Base-by-base conservation (phyloP, 225 moss, liverwort and hornwort species). In the Polytrichum commune region DNA sequence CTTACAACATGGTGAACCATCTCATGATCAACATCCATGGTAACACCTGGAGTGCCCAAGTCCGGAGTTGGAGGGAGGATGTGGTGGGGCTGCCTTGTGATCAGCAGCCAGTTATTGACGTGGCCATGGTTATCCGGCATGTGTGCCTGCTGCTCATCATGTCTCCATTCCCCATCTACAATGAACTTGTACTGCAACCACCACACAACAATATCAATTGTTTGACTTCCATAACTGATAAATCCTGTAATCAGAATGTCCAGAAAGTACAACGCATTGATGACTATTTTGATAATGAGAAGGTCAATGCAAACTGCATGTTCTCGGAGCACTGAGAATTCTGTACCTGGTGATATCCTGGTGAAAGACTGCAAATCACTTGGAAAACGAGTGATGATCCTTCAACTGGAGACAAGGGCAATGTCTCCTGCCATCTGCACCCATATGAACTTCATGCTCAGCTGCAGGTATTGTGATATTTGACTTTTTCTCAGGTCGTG, bases 101-200 rank as follows among this genome's bases (percentile, higher is more conserved):
- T 91, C 76, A 84, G 84, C 73, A 93, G 71, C 90, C 92, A 98
- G 73, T 98, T 98, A 73, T 98, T 98, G 38, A 95, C 88, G 80
- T 94, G 85, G 74, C 97, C 97, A 68, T 86, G 88, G 73, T 85
- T 81, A 89, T 95, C 97, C 58, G 91, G 85, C 87, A 85, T 89
- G 64, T 88, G 85, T 46, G 87, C 79, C 67, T 91, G 94, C 72
- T 87, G 85, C 71, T 95, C 97, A 79, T 98, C 92, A 75, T 95
- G 91, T 75, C 94, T 86, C 97, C 97, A 97, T 76, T 97, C 90
- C 60, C 94, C 92, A 83, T 97, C 97, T 61, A 97, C 94, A 65
- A 97, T 90, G 46, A 94, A 97, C 76, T 97, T 97, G 88, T 90
- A 97, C 97, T 97, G 93, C 85, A 77, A 65, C 64, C 77, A 53